A percentile compares a stretch with the other conserved stretches of the same genome.
These are phyloP conservation scores for Taphrina pruni DNA, from an alignment of 1,139 yeast genomes.

Conservation along the genomic window DNA sequence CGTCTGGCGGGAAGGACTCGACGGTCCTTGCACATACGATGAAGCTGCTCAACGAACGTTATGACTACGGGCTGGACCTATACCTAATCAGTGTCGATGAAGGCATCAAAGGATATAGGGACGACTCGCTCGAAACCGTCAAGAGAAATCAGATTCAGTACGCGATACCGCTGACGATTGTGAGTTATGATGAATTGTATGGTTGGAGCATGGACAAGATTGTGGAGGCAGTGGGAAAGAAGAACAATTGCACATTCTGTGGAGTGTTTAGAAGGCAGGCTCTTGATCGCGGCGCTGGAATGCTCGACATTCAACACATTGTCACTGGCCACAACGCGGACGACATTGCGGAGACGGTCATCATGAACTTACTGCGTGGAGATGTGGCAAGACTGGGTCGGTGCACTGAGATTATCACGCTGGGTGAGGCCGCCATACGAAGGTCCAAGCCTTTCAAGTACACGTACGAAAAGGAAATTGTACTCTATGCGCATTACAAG, in stretches of 20 bases:
- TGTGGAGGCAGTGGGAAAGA: slow-evolving; percentile 90
- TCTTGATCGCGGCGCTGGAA: slow-evolving; percentile 93
- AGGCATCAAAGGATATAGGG: slow-evolving; percentile 96
- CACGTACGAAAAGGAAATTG: slow-evolving; percentile 96
- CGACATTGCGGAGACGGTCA: slow-evolving; percentile 97
- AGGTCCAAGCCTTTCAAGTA: slow-evolving; percentile 96
- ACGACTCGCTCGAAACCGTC: slow-evolving; percentile 95
- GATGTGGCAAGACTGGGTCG: slow-evolving; percentile 90
- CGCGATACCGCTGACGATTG: slow-evolving; percentile 83
- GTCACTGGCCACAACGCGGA: slow-evolving; percentile 99
- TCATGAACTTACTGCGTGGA: slow-evolving; percentile 91
- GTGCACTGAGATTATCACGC: slow-evolving; percentile 87
- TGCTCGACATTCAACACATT: slow-evolving; percentile 82
- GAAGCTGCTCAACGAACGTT: slow-evolving; percentile 84
- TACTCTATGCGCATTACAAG: slow-evolving; percentile 94
- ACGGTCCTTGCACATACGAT: slow-evolving; percentile 90
- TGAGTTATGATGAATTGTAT: slow-evolving; percentile 86
- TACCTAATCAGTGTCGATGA: slow-evolving; percentile 90
- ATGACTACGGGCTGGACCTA: slow-evolving; percentile 81
- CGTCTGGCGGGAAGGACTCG: slow-evolving; percentile 98
- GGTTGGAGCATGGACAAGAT: slow-evolving; percentile 98
- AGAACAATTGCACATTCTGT: slow-evolving; percentile 96
- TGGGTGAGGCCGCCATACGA: slow-evolving; percentile 58
- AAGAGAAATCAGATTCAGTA: slow-evolving; percentile 90
- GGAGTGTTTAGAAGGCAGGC: slow-evolving; percentile 98